Percentiles rank a stretch among this genome's conserved stretches.
phyloP scores from a whole-genome alignment of 495 filamentous ascomycete species.

The Aspergillus avenaceus region DNA sequence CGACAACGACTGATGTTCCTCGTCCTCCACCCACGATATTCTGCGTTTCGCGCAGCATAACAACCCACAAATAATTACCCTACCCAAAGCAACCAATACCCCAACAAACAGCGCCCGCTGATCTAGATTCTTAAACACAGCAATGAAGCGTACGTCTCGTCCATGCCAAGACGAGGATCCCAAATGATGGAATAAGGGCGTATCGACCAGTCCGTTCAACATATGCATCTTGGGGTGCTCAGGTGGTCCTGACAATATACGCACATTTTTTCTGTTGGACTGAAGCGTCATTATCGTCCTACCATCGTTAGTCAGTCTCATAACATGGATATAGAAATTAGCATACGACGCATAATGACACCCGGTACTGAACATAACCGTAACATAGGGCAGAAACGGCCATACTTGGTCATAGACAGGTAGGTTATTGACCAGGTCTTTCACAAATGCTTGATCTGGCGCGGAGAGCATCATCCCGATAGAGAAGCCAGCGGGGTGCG shows the following conservation, averaged over 20 bases:
- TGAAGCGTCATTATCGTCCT: conserved; percentile 32
- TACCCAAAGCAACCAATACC: not conserved
- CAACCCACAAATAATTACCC: not conserved
- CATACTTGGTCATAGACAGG: conserved; percentile 3
- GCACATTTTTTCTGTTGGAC: conserved; percentile 21
- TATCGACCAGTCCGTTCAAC: conserved; percentile 37
- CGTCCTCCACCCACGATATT: not conserved
- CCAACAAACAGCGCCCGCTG: not conserved
- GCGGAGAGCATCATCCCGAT: conserved; percentile 9
- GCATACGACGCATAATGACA: conserved; percentile 13
- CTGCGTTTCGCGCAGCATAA: not conserved
- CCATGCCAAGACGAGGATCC: conserved; percentile 44
- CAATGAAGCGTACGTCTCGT: conserved; percentile 24
- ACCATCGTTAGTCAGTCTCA: not conserved
- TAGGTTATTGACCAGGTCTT: not conserved
- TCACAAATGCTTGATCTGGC: conserved; percentile 1
- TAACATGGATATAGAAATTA: not conserved
- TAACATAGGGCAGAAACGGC: conserved; percentile 3
- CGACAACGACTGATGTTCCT: not conserved
- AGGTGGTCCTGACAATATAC: conserved; percentile 30
- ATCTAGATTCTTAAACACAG: not conserved
- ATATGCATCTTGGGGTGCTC: conserved; percentile 27
- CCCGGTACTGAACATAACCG: conserved; percentile 10
- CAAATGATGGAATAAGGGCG: conserved; percentile 41
- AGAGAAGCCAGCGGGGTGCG: conserved; percentile 8